phyloP scores from a whole-genome alignment of 768 basidiomycete genomes.

The Podaxis carcinomalis region DNA sequence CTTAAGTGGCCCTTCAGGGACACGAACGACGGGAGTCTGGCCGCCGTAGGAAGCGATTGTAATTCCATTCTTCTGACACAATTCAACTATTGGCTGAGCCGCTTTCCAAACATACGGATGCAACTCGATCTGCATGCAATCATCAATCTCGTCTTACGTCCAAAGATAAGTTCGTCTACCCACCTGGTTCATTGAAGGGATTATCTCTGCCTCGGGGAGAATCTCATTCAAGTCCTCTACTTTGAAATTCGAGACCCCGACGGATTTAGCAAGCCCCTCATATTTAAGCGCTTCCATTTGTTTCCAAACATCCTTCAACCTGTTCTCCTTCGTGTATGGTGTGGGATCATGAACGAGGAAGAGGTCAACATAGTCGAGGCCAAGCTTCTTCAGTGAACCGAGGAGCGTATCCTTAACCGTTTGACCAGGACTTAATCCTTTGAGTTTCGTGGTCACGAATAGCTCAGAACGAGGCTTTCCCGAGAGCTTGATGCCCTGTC shows the following conservation, averaged over 20 bases:
- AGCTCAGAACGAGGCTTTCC: conserved; percentile 50
- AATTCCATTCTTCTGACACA: conserved; percentile 53
- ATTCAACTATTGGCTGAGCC: conserved; percentile 50
- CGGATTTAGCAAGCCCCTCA: conserved; percentile 46
- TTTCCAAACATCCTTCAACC: conserved; percentile 51
- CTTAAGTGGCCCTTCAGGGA: conserved; percentile 56
- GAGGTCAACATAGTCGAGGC: conserved; percentile 53
- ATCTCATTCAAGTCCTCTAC: conserved; percentile 51
- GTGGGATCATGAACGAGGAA: conserved; percentile 56
- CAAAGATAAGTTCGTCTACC: conserved; percentile 1
- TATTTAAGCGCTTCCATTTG: conserved; percentile 54
- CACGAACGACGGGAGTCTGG: conserved; percentile 38
- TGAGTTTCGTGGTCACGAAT: conserved; percentile 61
- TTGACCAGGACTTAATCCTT: conserved; percentile 33
- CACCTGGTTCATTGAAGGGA: conserved; percentile 71
- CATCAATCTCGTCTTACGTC: neutral
- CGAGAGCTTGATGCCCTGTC: conserved; percentile 36
- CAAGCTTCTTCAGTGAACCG: conserved; percentile 50
- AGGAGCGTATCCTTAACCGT: conserved; percentile 46
- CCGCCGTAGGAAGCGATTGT: conserved; percentile 66
- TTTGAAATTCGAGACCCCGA: conserved; percentile 70
- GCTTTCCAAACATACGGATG: conserved; percentile 71
- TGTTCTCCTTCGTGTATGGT: conserved; percentile 31
- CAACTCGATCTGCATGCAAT: conserved; percentile 48
- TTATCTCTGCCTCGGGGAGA: conserved; percentile 43